Evolutionary conservation across 192 early-diverging fungal genomes (phyloP).

Genomic region (Linnemannia elongata): DNA sequence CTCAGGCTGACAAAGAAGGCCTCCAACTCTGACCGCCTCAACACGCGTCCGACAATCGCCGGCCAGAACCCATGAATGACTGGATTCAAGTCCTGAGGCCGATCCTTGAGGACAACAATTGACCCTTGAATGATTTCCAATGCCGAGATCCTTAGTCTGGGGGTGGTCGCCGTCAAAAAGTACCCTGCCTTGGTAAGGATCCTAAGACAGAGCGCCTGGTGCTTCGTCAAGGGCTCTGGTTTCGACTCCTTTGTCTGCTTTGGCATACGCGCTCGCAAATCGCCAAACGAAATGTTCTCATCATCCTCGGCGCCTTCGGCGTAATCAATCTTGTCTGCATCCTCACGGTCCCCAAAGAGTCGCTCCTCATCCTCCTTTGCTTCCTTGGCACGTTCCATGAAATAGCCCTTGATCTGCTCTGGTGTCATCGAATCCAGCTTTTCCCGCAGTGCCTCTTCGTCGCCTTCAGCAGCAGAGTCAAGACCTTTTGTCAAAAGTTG

Average conservation of each 20-base stretch:
- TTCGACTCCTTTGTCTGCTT: slow-evolving; percentile 12
- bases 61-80: slow-evolving; percentile 67
- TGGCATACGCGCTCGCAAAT: slow-evolving; percentile 23
- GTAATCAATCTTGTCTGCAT: slow-evolving; percentile 20
- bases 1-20: slow-evolving; percentile 43
- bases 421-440: slow-evolving; percentile 37
- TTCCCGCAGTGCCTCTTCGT: slow-evolving; percentile 7
- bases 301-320: slow-evolving; percentile 21
- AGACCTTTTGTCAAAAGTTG: slow-evolving; percentile 10
- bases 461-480: background rate
- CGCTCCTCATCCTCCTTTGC: slow-evolving; percentile 27
- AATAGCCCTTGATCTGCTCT: slow-evolving; percentile 38
- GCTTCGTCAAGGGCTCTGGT: slow-evolving; percentile 43
- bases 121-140: slow-evolving; percentile 54
- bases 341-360: slow-evolving; percentile 9
- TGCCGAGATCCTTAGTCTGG: slow-evolving; percentile 59
- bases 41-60: slow-evolving; percentile 52
- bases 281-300: slow-evolving; percentile 12
- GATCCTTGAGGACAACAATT: slow-evolving; percentile 53
- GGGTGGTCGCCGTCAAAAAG: slow-evolving; percentile 63
- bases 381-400: slow-evolving; percentile 22
- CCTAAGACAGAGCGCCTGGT: slow-evolving; percentile 58
- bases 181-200: slow-evolving; percentile 65
- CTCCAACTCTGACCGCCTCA: slow-evolving; percentile 33
- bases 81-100: slow-evolving; percentile 59